Evolutionary conservation across 768 basidiomycete genomes (phyloP), one percentile per base, ranked within the genome.

Genomic region (Cystofilobasidium bisporidii): DNA sequence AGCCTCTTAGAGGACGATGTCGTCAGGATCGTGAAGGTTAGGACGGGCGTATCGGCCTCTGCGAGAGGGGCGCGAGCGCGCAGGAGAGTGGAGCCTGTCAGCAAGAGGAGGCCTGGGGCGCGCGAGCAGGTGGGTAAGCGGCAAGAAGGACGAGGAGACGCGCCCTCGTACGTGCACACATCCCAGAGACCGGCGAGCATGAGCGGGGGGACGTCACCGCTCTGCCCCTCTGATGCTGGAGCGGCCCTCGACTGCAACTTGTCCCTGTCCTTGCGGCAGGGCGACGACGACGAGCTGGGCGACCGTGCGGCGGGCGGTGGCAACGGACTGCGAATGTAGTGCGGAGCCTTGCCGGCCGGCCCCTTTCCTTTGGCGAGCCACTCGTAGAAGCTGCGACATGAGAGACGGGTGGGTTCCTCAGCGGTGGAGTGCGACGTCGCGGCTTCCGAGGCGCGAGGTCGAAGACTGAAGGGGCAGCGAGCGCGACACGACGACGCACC

Each of bases 371-470:
- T 89, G 65, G 85, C 87, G 48, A 89, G 81, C 94, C 94, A 97
- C 77, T 99, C 94, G 75, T 90, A 97, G 76, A 96, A 96, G 36
- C 90, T 90, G 63, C n/a, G n/a, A n/a, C n/a, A n/a, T n/a, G n/a
- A n/a, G n/a, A n/a, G n/a, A n/a, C n/a, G n/a, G n/a, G n/a, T n/a
- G n/a, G n/a, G n/a, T n/a, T n/a, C n/a, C n/a, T n/a, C n/a, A 45
- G 30, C 36, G 32, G 22, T 33, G 33, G 33, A 33, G 50, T n/a
- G n/a, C n/a, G 24, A 5, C 20, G 9, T 28, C 20, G 15, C 20
- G 63, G 24, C 9, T 43, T 15, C 8, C 10, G 14, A 2, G 56
- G 38, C 15, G 20, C 20, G n/a, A 57, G 57, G 33, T 2, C 55
- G 20, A n/a, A 14, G 5, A 22, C 33, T 33, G 33, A 9, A 69